phyloP scores from a whole-genome alignment of 140 eudicot genomes.

The Ambrosia hybrid region DNA sequence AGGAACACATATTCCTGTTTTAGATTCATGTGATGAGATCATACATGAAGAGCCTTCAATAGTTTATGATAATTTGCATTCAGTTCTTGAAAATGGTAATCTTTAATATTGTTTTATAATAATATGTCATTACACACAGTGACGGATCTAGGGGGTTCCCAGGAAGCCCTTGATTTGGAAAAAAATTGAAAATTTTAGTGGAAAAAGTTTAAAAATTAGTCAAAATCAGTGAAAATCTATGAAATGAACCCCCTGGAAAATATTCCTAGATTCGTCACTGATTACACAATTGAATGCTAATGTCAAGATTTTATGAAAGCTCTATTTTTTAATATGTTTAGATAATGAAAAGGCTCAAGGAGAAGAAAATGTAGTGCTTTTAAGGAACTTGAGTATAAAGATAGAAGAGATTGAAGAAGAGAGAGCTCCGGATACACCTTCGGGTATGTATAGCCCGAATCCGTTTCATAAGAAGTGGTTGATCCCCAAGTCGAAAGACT shows the following conservation, averaged over 20 bases:
- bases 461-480: constrained; percentile 63
- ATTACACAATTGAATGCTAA: background rate
- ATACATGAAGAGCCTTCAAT: constrained; percentile 49
- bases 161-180: too few relatives aligned
- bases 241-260: too few relatives aligned
- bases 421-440: constrained; percentile 72
- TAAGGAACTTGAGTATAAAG: constrained; percentile 23
- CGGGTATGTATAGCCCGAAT: constrained; percentile 48
- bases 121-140: background rate
- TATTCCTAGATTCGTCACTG: too few relatives aligned
- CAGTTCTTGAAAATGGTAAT: constrained; percentile 45
- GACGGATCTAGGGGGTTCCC: too few relatives aligned
- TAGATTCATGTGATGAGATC: constrained; percentile 51
- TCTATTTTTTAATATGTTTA: constrained; percentile 20
- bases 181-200: too few relatives aligned
- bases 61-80: constrained; percentile 29
- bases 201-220: too few relatives aligned
- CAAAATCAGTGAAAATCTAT: too few relatives aligned
- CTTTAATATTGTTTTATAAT: background rate
- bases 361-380: constrained; percentile 28
- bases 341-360: constrained; percentile 2
- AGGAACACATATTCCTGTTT: constrained; percentile 72
- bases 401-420: constrained; percentile 63
- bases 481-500: constrained; percentile 46
- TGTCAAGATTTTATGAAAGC: background rate